A percentile compares a stretch with the other conserved stretches of the same genome.
These are phyloP conservation scores for Chaetomium tenue DNA, from an alignment of 495 filamentous ascomycete genomes.

Conservation along the genomic window DNA sequence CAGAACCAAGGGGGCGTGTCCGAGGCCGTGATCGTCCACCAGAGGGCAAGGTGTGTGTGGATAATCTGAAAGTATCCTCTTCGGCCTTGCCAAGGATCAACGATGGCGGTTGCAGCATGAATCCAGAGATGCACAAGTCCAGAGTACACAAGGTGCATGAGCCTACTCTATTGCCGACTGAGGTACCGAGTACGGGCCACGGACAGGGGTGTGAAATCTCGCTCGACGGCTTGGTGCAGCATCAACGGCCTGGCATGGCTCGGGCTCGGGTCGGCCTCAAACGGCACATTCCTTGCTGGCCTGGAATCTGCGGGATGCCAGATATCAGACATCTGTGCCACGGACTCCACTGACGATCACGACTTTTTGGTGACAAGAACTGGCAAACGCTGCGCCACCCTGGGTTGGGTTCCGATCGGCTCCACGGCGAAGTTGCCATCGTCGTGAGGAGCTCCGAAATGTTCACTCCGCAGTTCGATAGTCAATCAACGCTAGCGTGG, in stretches of 20 bases:
- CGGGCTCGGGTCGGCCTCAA: conserved; percentile 12
- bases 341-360: conserved; percentile 9
- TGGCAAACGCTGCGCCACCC: conserved; percentile 3
- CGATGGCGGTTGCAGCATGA: conserved; percentile 5
- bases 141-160: too few species aligned
- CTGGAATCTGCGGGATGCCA: conserved; percentile 8
- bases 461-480: not conserved
- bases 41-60: not conserved
- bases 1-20: conserved; percentile 9
- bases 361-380: not conserved
- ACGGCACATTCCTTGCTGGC: conserved; percentile 10
- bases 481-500: too few species aligned
- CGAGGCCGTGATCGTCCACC: not conserved
- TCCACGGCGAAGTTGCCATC: not conserved
- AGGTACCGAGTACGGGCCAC: not conserved
- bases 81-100: not conserved
- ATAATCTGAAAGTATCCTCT: not conserved
- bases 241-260: conserved; percentile 4
- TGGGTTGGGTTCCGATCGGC: conserved; percentile 1
- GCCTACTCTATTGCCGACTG: not conserved
- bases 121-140: too few species aligned
- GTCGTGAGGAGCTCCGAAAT: not conserved
- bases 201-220: not conserved
- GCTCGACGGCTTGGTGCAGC: conserved; percentile 1
- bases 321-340: conserved; percentile 11